Evolutionary conservation across 2,329 filamentous ascomycete species (phyloP), one percentile per base, ranked within the genome.

Genomic region (Fusarium nelsonii): DNA sequence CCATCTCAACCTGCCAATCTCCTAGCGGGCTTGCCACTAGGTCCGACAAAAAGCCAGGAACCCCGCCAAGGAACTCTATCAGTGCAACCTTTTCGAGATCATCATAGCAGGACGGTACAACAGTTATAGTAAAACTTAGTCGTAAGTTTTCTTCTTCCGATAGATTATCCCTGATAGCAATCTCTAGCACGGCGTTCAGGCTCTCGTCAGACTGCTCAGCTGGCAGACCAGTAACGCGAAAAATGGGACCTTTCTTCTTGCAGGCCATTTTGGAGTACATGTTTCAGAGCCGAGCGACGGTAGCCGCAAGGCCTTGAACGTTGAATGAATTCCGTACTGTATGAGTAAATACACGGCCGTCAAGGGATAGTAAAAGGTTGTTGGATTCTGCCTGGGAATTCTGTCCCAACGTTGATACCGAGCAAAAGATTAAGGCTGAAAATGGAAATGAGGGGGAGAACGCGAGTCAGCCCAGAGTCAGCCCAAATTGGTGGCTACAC

Each of bases 161-260:
- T 3, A 52, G 15, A n/a, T 43, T 52, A 4, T 41, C 37, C 3
- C 4, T 15, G 28, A 52, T 52, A n/a, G 12, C 6, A 23, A 14
- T 7, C 14, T 28, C 16, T 28, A 52, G 8, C 26, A 4, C 8
- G 8, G 15, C 9, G 8, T 41, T 14, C 5, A 52, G 37, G 8
- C 41, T 12, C 7, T 52, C 11, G 11, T 34, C 49, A 33, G 12
- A n/a, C 14, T 11, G 37, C 4, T 41, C 28, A 10, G 49, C 49
- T 33, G 12, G 18, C 14, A 52, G 18, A 12, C 49, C 49, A 33
- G 49, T 52, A n/a, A 52, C 28, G 18, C 50, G 50, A 53, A 53
- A 53, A 12, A 53, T 8, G 9, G 50, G 18, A 6, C 50, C 50
- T 43, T n/a, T n/a, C n/a, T 53, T 53, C 28, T n/a, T 52, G 36